Conservation (phyloP, 1,284 basidiomycete genomes). For the Phellinidium pouzarii region DNA sequence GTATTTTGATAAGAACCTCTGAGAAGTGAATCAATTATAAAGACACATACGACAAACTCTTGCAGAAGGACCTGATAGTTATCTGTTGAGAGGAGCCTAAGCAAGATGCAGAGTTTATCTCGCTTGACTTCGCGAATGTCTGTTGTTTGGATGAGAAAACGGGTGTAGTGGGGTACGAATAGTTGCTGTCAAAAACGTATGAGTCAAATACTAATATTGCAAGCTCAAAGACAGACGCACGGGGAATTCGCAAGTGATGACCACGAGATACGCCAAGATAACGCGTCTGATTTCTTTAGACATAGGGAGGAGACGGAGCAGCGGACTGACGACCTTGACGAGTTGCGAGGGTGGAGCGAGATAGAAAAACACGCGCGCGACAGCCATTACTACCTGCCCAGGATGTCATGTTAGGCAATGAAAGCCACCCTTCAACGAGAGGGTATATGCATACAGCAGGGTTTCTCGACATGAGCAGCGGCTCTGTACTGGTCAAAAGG, state of each 20-base stretch:
- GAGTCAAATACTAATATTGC: neutral
- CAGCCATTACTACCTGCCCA: conserved; percentile 67
- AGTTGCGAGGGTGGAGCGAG: conserved; percentile 54
- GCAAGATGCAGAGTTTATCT: conserved; percentile 68
- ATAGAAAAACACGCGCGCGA: conserved; percentile 68
- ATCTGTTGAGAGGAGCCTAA: conserved; percentile 54
- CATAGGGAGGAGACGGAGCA: conserved; percentile 59
- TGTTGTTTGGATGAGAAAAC: conserved; percentile 63
- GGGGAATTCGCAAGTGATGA: conserved; percentile 54
- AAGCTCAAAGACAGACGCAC: conserved; percentile 36
- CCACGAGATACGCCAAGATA: conserved; percentile 62
- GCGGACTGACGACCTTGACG: conserved; percentile 52
- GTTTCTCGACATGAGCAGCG: conserved; percentile 79
- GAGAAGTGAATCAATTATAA: neutral
- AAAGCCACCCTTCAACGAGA: neutral
- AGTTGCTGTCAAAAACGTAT: conserved; percentile 38
- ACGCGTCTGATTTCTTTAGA: conserved; percentile 69
- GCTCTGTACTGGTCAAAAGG: conserved; percentile 65
- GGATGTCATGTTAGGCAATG: conserved; percentile 1
- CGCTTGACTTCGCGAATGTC: conserved; percentile 62
- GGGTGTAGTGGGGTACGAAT: conserved; percentile 51
- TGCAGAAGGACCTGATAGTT: conserved; percentile 66
- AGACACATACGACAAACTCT: conserved; percentile 68
- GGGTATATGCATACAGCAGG: conserved; percentile 55
- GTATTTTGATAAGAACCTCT: no score